Conservation (phyloP, 805 yeast species). For the Starmerella bombi region DNA sequence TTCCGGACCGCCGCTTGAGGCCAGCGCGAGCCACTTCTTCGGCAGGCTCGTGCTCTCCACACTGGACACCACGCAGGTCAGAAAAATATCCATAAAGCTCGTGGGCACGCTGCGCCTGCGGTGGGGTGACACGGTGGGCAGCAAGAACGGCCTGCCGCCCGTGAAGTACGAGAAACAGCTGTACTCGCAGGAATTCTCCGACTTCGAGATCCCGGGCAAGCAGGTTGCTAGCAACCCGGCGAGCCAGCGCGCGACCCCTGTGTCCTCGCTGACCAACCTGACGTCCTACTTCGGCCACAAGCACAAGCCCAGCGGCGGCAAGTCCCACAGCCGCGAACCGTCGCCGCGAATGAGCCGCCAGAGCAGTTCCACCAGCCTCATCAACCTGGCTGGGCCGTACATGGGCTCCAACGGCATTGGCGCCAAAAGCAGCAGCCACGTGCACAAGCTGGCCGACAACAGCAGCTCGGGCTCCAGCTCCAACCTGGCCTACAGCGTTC, state of each 20-base stretch:
- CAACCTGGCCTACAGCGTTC: constrained; percentile 6
- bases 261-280: constrained; percentile 22
- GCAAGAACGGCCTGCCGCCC: constrained; percentile 16
- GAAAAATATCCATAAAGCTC: constrained; percentile 48
- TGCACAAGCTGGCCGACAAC: not conserved
- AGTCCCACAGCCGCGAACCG: constrained; percentile 5
- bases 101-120: constrained; percentile 54
- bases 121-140: constrained; percentile 37
- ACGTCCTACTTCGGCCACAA: constrained; percentile 22
- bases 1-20: constrained; percentile 66
- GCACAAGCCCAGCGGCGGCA: constrained; percentile 8
- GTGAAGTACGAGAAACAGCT: constrained; percentile 42
- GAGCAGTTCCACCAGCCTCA: constrained; percentile 5
- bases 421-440: not conserved
- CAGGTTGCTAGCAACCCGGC: constrained; percentile 8
- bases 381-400: constrained; percentile 1
- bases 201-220: constrained; percentile 16
- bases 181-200: constrained; percentile 53
- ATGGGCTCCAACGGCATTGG: not conserved
- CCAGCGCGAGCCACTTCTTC: constrained; percentile 57
- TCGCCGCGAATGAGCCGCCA: constrained; percentile 8
- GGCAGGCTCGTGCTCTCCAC: constrained; percentile 71
- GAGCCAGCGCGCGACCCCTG: constrained; percentile 22
- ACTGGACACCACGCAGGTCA: constrained; percentile 59
- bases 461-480: not conserved